phyloP scores from a whole-genome alignment of 108 stramenopile species.

The Discostella stelligeroides region DNA sequence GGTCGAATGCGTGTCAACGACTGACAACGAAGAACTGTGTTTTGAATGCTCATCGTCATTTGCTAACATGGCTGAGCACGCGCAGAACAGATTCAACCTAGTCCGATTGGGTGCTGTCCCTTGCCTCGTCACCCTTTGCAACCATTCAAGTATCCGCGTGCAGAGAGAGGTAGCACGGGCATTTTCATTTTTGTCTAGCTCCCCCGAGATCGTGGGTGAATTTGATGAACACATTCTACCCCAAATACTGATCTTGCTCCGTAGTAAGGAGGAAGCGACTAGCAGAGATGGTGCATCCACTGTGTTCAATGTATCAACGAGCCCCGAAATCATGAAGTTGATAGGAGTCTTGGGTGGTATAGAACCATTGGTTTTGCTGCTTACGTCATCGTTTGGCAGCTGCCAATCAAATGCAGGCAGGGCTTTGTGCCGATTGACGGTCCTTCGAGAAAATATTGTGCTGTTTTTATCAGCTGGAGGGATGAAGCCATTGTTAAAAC shows the following conservation, averaged over 20 bases:
- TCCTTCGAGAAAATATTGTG: conserved; percentile 28
- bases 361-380: conserved; percentile 8
- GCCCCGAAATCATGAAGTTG: conserved; percentile 8
- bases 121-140: conserved; percentile 25
- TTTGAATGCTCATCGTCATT: conserved; percentile 47
- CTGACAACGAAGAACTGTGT: conserved; percentile 42
- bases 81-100: conserved; percentile 40
- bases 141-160: conserved; percentile 18
- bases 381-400: conserved; percentile 15
- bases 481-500: conserved; percentile 27
- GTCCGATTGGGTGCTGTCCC: conserved; percentile 45
- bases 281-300: conserved; percentile 25
- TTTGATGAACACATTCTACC: conserved; percentile 23
- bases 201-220: conserved; percentile 14
- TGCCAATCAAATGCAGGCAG: conserved; percentile 20
- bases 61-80: conserved; percentile 56
- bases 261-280: conserved; percentile 37
- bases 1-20: conserved; percentile 39
- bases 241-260: conserved; percentile 29
- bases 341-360: conserved; percentile 31
- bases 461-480: conserved; percentile 16
- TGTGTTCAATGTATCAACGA: conserved; percentile 27
- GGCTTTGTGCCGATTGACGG: conserved; percentile 37
- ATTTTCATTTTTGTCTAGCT: conserved; percentile 33
- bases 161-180: conserved; percentile 36